Evolutionary conservation across 1,139 yeast species (phyloP).

Genomic region (Suhomyces guaymorum): DNA sequence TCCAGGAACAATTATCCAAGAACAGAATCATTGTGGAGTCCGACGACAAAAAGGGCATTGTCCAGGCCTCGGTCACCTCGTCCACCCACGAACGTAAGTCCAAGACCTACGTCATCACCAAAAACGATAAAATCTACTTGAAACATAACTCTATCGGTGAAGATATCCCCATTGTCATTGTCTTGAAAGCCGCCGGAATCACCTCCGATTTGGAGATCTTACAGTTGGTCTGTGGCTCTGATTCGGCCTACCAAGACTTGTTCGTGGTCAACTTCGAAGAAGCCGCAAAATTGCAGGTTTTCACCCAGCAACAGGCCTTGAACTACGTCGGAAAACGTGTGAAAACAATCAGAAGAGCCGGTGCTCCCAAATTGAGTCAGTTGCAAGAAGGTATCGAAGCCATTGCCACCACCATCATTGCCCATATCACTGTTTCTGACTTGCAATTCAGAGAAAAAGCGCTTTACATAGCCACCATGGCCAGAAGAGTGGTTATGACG

Average conservation of each 20-base stretch:
- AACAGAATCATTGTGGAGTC: conserved; percentile 98
- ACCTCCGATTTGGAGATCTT: conserved; percentile 90
- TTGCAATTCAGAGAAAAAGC: conserved; percentile 94
- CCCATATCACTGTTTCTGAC: conserved; percentile 85
- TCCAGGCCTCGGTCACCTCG: conserved; percentile 96
- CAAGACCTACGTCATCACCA: conserved; percentile 91
- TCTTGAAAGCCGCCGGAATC: conserved; percentile 93
- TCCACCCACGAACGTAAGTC: conserved; percentile 98
- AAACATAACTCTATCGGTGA: conserved; percentile 95
- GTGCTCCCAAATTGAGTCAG: conserved; percentile 75
- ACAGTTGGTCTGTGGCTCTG: conserved; percentile 90
- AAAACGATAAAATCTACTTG: conserved; percentile 82
- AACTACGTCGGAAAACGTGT: conserved; percentile 89
- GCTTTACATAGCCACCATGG: conserved; percentile 91
- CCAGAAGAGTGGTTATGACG: conserved; percentile 93
- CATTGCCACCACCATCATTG: conserved; percentile 92
- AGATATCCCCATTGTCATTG: conserved; percentile 92
- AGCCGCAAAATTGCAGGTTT: conserved; percentile 80
- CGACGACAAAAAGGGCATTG: conserved; percentile 90
- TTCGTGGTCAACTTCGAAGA: conserved; percentile 95
- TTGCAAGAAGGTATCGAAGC: conserved; percentile 97
- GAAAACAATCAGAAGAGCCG: conserved; percentile 84
- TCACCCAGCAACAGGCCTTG: conserved; percentile 92
- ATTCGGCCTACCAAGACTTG: conserved; percentile 84
- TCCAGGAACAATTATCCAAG: conserved; percentile 94